Evolutionary conservation across 2,329 filamentous ascomycete species (phyloP), one percentile per base, ranked within the genome.

Genomic region (Fusarium citri): DNA sequence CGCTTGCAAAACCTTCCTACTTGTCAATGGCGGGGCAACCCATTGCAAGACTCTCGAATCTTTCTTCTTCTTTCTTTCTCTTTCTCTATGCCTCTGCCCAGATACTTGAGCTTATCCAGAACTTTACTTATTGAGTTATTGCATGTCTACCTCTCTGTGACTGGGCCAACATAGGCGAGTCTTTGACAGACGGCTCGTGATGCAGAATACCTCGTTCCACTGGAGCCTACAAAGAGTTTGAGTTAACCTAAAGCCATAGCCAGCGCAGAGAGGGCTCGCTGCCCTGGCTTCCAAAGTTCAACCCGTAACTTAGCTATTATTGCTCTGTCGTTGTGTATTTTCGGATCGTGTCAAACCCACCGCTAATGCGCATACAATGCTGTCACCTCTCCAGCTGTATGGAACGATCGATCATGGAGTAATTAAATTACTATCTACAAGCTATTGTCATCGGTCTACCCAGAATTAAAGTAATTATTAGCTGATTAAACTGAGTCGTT

Each of bases 401-500:
- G 48, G 48, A 16, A 31, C 31, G 16, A 51, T 51, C 20, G 15
- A 41, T 22, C 18, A 20, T 26, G 23, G n/a, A 53, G 34, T 42
- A 26, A 22, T 43, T 23, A 25, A 43, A 43, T 43, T 43, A n/a
- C 41, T 43, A 25, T 16, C 22, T 43, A 15, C 41, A 23, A 43
- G 20, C 41, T 16, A 25, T 43, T 43, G 16, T 43, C 20, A 16
- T 43, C 41, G 25, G 41, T n/a, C 34, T 37, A n/a, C 34, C 34
- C 18, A 37, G 25, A 49, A 23, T 64, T 54, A 49, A 45, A 49
- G 16, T 31, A 48, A 53, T 48, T 25, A 22, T 18, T 58, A 16
- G 30, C 30, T 59, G 49, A 40, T 45, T 59, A 23, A 42, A 60
- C 61, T 46, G 48, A 62, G 40, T 66, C 54, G 54, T 23, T 56